Base-by-base conservation (phyloP, 495 filamentous ascomycete species). In the Aspergillus panamensis region DNA sequence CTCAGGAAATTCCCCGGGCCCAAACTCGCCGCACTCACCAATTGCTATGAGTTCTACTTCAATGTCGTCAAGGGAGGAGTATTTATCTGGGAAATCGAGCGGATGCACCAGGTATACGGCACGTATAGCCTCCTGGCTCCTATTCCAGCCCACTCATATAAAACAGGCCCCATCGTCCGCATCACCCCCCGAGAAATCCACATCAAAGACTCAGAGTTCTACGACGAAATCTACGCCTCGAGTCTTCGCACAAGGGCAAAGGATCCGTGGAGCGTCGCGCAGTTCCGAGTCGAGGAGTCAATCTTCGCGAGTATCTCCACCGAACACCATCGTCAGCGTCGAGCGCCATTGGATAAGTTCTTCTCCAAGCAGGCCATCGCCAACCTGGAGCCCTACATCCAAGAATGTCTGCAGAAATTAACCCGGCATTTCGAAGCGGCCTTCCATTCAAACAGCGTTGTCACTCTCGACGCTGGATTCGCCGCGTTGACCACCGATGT, bases 151-250 rank as follows among this genome's bases (percentile, higher is more conserved):
- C n/a, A n/a, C n/a, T n/a, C n/a, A n/a, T n/a, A 21, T 10, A 17
- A 10, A 5, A 49, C 60, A 82, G 81, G 81, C 0, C 80, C 82
- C 5, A 80, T 84, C 49, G 63, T 84, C 30, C 74, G 82, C 7
- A 69, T 84, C 53, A 76, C 66, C 32, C 82, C 82, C 0, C 32
- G 69, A n/a, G 81, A 84, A 58, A 52, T 84, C 3, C 76, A 77
- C 42, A 66, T 73, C 55, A 69, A 73, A 16, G 73, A 75, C 30
- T 54, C 68, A 0, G 49, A 58, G 6, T 74, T 66, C 40, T 74
- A 72, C 50, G 67, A 70, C 8, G 66, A 70, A 10, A 63, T 75
- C 3, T 72, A 70, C 20, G 53, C 69, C 16, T 59, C 62, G 3
- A 59, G 42, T 32, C 16, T 58, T 4, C 57, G 62, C 17, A 60